Evolutionary conservation across 768 basidiomycete genomes (phyloP), one percentile per base, ranked within the genome.

Genomic region (Kwoniella heveanensis): DNA sequence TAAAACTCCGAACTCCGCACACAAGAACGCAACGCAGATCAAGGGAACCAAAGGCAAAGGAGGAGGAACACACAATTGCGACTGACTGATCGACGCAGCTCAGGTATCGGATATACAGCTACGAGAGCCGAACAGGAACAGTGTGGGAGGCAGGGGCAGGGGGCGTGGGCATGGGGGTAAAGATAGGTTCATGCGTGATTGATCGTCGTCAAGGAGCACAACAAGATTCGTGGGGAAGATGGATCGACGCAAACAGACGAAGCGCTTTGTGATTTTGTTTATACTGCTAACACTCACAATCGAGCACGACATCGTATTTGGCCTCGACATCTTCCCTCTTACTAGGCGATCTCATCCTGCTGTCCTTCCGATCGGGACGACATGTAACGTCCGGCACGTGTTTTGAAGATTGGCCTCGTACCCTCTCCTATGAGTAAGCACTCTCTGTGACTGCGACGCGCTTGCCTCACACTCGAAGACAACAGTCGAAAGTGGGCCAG

Each of bases 241-340:
- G 32, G 13, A 6, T 32, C 32, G n/a, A n/a, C n/a, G n/a, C n/a
- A n/a, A n/a, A n/a, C n/a, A n/a, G n/a, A n/a, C n/a, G n/a, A n/a
- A n/a, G n/a, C n/a, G n/a, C n/a, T n/a, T n/a, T n/a, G n/a, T n/a
- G n/a, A n/a, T n/a, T n/a, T n/a, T n/a, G n/a, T n/a, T n/a, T n/a
- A n/a, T n/a, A n/a, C n/a, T n/a, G n/a, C n/a, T n/a, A n/a, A 54
- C 12, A 74, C 78, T 77, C 66, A 79, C 78, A 79, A 52, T 77
- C 70, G 26, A 78, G 39, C 8, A 71, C 70, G 8, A 79, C 77
- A 65, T 78, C 71, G 46, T 77, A 79, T 56, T 76, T 79, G 4
- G 67, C 70, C 63, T 79, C 78, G 7, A 74, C 65, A 15, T 67
- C 64, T 57, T 79, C 77, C 49, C 57, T 60, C 66, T 69, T 69